Evolutionary conservation across 257 asterid species (phyloP).

Genomic region (Voacanga thouarsii): DNA sequence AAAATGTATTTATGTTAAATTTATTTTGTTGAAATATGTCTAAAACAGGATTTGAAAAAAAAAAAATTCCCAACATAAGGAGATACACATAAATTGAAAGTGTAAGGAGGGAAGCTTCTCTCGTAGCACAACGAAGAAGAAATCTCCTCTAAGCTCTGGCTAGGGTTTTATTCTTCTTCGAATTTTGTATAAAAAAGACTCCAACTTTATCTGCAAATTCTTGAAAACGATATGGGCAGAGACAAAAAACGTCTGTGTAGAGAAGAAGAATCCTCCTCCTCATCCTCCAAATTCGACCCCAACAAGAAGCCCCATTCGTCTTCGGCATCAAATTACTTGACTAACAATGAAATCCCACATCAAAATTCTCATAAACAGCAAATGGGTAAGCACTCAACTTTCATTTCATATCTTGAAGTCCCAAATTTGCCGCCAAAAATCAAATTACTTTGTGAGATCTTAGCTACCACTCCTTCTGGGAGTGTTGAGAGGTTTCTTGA

Average conservation of each 20-base stretch:
- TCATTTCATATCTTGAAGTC: slow-evolving; percentile 36
- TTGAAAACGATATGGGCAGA: slow-evolving; percentile 30
- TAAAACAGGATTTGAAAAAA: too few species aligned
- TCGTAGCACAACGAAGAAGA: background rate
- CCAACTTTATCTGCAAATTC: slow-evolving; percentile 1
- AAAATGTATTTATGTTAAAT: too few species aligned
- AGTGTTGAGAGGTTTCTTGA: slow-evolving; percentile 52
- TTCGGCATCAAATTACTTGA: slow-evolving; percentile 15
- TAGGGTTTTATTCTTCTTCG: slow-evolving; percentile 31
- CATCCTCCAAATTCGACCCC: slow-evolving; percentile 47
- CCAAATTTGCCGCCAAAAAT: slow-evolving; percentile 50
- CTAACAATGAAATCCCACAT: slow-evolving; percentile 20
- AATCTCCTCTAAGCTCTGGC: background rate
- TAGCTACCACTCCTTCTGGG: slow-evolving; percentile 45
- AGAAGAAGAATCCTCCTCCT: slow-evolving; percentile 46
- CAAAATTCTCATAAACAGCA: slow-evolving; percentile 25
- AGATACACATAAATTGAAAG: too few species aligned
- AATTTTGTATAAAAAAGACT: background rate
- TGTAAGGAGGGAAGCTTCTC: too few species aligned
- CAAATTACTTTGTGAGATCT: slow-evolving; percentile 54
- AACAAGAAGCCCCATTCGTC: slow-evolving; percentile 29
- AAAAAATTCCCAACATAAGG: too few species aligned
- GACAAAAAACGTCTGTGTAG: slow-evolving; percentile 38
- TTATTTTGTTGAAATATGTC: too few species aligned
- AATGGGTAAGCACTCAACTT: slow-evolving; percentile 41